Evolutionary conservation across 768 basidiomycete genomes (phyloP).

Genomic region (Trametopsis cervina): DNA sequence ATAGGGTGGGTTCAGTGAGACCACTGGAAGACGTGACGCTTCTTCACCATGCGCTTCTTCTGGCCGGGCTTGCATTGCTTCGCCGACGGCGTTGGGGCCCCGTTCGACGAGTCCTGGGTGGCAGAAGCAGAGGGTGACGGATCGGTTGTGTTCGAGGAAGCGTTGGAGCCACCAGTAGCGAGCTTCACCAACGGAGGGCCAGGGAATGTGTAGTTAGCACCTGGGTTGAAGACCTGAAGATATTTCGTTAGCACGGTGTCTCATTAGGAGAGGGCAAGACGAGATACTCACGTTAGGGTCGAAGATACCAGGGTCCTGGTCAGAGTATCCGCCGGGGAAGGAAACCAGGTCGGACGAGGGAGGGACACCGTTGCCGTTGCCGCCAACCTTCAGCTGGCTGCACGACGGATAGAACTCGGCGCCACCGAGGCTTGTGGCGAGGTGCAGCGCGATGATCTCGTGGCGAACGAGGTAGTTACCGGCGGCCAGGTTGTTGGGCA

Average conservation of each 20-base stretch:
- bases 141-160: background rate
- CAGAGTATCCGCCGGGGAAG: slow-evolving; percentile 69
- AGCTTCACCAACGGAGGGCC: slow-evolving; percentile 19
- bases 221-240: slow-evolving; percentile 17
- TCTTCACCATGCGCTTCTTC: background rate
- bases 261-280: background rate
- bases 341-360: slow-evolving; percentile 43
- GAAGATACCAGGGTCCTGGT: slow-evolving; percentile 66
- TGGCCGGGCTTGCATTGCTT: background rate
- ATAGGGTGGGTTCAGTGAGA: background rate
- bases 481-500: slow-evolving; percentile 12
- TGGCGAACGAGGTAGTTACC: slow-evolving; percentile 9
- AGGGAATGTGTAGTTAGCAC: slow-evolving; percentile 19
- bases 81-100: background rate
- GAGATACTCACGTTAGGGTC: slow-evolving; percentile 31
- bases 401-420: slow-evolving; percentile 77
- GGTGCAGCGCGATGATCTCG: slow-evolving; percentile 32
- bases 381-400: slow-evolving; percentile 46
- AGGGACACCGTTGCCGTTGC: slow-evolving; percentile 45
- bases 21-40: background rate
- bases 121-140: background rate
- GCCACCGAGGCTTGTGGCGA: slow-evolving; percentile 32
- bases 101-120: background rate
- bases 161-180: slow-evolving; percentile 1
- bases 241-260: background rate